Percentiles rank a stretch among this genome's conserved stretches.
Conservation (phyloP, 192 early-diverging fungal species). For the Spinellus fusiger region DNA sequence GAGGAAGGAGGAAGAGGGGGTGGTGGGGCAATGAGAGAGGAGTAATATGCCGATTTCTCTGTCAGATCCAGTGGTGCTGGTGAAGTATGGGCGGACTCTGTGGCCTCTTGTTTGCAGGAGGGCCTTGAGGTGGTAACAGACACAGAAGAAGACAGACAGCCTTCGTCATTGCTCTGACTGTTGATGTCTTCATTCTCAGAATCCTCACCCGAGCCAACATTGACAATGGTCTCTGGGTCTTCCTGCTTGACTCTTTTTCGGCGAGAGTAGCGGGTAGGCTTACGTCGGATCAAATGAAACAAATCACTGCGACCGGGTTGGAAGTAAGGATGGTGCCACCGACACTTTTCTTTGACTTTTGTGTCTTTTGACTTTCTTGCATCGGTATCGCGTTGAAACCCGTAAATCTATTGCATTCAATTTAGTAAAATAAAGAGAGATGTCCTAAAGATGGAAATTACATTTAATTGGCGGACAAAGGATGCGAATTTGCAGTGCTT, state of each 20-base stretch:
- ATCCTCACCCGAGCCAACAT: conserved; percentile 11
- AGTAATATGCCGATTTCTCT: background rate
- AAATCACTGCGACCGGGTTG: conserved; percentile 34
- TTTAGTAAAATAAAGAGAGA: background rate
- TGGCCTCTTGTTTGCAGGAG: background rate
- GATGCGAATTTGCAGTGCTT: conserved; percentile 48
- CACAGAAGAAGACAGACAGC: conserved; percentile 2
- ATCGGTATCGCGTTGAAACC: conserved; percentile 43
- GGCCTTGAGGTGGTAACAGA: conserved; percentile 3
- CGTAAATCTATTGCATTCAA: conserved; percentile 47
- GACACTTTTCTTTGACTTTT: conserved; percentile 36
- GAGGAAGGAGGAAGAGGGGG: too few species aligned
- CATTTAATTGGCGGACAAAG: conserved; percentile 44
- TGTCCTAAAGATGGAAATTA: conserved; percentile 18
- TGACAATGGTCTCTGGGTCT: conserved; percentile 16
- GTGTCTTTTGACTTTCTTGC: conserved; percentile 43
- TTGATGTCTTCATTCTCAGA: conserved; percentile 18
- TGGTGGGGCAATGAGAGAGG: background rate
- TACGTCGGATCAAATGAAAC: conserved; percentile 36
- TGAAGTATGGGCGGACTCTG: too few species aligned
- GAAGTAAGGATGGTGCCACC: conserved; percentile 40
- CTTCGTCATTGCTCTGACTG: conserved; percentile 5
- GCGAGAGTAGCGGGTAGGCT: conserved; percentile 27
- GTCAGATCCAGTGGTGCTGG: background rate
- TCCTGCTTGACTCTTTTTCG: conserved; percentile 24